Evolutionary conservation across 345 rosid species (phyloP).

Genomic region (Populus simonii): DNA sequence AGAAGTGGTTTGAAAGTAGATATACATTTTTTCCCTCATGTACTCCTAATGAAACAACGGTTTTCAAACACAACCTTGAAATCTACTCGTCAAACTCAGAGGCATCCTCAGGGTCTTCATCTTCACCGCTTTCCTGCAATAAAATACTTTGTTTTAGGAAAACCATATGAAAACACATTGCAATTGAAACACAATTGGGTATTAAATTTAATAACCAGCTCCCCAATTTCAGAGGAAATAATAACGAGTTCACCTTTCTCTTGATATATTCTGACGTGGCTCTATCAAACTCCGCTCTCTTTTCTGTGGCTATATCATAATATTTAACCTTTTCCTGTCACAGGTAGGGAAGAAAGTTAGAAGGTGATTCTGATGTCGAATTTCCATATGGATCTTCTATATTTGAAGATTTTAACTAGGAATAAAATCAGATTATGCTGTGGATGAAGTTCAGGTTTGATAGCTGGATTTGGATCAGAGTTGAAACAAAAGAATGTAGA

Average conservation of each 20-base stretch:
- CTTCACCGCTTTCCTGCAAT: slow-evolving; percentile 69
- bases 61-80: slow-evolving; percentile 9
- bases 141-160: not conserved
- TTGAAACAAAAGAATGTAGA: too few species aligned
- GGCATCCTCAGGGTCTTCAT: slow-evolving; percentile 54
- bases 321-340: slow-evolving; percentile 84
- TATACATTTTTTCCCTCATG: slow-evolving; percentile 20
- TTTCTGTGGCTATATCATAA: slow-evolving; percentile 84
- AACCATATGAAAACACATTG: not conserved
- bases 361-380: not conserved
- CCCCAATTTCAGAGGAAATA: not conserved
- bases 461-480: too few species aligned
- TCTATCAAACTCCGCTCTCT: slow-evolving; percentile 81
- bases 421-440: too few species aligned
- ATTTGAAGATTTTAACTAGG: not conserved
- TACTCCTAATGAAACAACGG: slow-evolving; percentile 13
- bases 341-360: slow-evolving; percentile 14
- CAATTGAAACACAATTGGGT: not conserved
- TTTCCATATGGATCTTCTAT: not conserved
- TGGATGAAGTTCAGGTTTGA: too few species aligned
- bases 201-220: not conserved
- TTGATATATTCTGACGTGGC: slow-evolving; percentile 65
- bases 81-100: slow-evolving; percentile 57
- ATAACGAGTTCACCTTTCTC: slow-evolving; percentile 46
- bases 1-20: not conserved